Percentiles rank a stretch among this genome's conserved stretches.
Conservation (phyloP, 805 yeast genomes). For the Sugiyamaella floridensis region DNA sequence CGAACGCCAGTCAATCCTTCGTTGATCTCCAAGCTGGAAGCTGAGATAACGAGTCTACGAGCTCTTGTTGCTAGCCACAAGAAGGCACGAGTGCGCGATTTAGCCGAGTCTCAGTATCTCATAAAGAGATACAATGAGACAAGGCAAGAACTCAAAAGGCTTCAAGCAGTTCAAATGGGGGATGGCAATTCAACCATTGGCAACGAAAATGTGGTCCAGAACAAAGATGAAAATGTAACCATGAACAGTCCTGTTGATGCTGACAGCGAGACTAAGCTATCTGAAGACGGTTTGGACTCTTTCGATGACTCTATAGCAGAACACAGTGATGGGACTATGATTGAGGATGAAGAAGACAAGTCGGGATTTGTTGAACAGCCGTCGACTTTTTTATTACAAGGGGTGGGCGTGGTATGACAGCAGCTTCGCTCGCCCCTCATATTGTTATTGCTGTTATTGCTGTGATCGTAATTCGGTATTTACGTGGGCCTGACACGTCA, state of each 20-base stretch:
- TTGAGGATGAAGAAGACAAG: no score
- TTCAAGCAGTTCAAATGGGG: not conserved
- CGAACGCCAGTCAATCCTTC: not conserved
- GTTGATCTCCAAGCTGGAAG: not conserved
- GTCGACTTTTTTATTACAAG: not conserved
- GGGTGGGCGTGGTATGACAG: not conserved
- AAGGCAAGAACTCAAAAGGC: not conserved
- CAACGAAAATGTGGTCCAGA: no score
- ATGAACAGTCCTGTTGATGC: no score
- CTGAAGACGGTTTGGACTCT: not conserved
- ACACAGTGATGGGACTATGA: not conserved
- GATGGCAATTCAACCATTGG: no score
- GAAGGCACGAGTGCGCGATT: constrained; percentile 13
- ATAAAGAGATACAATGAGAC: constrained; percentile 16
- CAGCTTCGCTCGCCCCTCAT: not conserved
- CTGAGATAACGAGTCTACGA: constrained; percentile 8
- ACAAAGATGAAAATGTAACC: no score
- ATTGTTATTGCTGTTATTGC: not conserved
- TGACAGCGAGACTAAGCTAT: not conserved
- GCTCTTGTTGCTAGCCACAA: not conserved
- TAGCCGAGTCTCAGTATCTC: constrained; percentile 16
- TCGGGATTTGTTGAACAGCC: no score
- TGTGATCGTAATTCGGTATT: not conserved
- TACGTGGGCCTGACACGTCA: not conserved
- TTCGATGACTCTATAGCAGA: not conserved